These are phyloP conservation scores for Syzygium syzygioides DNA, from an alignment of 441 rosid species.

Conservation along the genomic window DNA sequence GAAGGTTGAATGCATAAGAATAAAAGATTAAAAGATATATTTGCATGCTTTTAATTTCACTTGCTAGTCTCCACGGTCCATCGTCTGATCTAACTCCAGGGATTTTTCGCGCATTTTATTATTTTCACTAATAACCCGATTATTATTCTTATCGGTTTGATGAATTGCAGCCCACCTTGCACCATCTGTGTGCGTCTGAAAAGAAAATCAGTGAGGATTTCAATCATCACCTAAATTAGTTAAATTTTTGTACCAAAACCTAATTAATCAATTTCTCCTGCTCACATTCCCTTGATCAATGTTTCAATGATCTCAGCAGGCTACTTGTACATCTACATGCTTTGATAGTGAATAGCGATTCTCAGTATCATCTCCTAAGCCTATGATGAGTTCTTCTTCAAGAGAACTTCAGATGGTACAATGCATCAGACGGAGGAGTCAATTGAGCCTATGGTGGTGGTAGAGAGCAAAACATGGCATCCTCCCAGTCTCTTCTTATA, in stretches of 20 bases:
- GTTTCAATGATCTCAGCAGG: neutral
- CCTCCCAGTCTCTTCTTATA: neutral
- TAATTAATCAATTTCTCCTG: neutral
- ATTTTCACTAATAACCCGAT: neutral
- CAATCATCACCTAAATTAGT: neutral
- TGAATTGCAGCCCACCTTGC: neutral
- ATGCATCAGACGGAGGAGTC: neutral
- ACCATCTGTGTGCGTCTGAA: neutral
- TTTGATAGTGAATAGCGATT: neutral
- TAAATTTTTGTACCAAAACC: neutral
- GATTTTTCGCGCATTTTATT: neutral
- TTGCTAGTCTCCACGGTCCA: neutral
- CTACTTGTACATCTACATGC: neutral
- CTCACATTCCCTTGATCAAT: neutral
- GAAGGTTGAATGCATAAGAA: neutral
- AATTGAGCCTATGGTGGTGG: neutral
- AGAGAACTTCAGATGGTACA: neutral
- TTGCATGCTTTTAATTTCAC: neutral
- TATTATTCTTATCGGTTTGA: neutral
- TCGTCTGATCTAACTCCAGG: neutral
- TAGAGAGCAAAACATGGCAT: neutral
- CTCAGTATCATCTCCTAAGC: neutral
- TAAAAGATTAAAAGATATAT: neutral
- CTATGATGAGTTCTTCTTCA: neutral
- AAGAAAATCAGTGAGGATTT: neutral